These are phyloP conservation scores for Metschnikowia similis DNA, from an alignment of 805 yeast genomes.

Conservation along the genomic window DNA sequence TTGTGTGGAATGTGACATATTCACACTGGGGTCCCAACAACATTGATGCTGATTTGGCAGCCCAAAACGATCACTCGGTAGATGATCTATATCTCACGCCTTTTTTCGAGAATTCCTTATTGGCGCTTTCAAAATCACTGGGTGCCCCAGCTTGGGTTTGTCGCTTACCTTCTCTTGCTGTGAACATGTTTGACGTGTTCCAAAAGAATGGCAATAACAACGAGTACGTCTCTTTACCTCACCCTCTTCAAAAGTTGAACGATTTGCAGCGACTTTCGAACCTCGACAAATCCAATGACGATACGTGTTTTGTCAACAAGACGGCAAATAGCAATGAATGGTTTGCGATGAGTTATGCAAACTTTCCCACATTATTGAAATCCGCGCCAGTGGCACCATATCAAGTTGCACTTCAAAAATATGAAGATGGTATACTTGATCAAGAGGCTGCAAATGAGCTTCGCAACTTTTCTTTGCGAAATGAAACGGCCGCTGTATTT, in stretches of 20 bases:
- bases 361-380: slow-evolving; percentile 77
- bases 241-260: slow-evolving; percentile 51
- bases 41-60: slow-evolving; percentile 56
- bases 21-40: slow-evolving; percentile 91
- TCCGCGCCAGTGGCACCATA: slow-evolving; percentile 75
- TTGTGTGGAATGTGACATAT: slow-evolving; percentile 80
- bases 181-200: slow-evolving; percentile 76
- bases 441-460: slow-evolving; percentile 10
- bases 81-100: slow-evolving; percentile 83
- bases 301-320: slow-evolving; percentile 60
- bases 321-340: slow-evolving; percentile 63
- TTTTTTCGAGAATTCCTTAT: slow-evolving; percentile 70
- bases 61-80: slow-evolving; percentile 47
- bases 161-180: slow-evolving; percentile 65
- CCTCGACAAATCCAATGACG: slow-evolving; percentile 17
- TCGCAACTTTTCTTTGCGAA: slow-evolving; percentile 13
- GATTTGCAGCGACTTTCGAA: slow-evolving; percentile 24
- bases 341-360: slow-evolving; percentile 78
- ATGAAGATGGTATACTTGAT: slow-evolving; percentile 17
- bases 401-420: slow-evolving; percentile 34
- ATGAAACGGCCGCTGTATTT: slow-evolving; percentile 18
- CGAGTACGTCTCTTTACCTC: slow-evolving; percentile 57
- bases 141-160: slow-evolving; percentile 79
- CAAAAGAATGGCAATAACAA: slow-evolving; percentile 18
- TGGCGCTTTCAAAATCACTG: slow-evolving; percentile 68